A percentile compares a stretch with the other conserved stretches of the same genome.
phyloP scores from a whole-genome alignment of 176 grass and related monocot genomes.

The Saccharum spontaneum region DNA sequence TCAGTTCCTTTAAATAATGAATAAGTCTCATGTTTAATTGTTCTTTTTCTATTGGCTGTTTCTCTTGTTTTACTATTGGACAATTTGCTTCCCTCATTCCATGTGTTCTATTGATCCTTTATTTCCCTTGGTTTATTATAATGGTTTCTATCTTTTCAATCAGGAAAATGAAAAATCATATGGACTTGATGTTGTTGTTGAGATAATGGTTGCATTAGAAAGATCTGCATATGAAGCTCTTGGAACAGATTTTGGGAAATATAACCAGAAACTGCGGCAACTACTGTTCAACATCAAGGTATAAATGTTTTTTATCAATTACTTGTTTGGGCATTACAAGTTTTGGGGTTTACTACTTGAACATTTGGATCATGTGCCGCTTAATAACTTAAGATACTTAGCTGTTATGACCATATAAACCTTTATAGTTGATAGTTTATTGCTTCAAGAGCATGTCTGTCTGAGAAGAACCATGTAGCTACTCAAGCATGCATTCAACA shows the following conservation, averaged over 20 bases:
- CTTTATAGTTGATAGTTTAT: not conserved
- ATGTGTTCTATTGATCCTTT: not conserved
- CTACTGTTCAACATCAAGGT: constrained; percentile 96
- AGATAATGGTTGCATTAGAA: constrained; percentile 74
- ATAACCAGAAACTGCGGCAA: constrained; percentile 99
- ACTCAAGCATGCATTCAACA: constrained; percentile 3
- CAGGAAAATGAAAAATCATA: constrained; percentile 67
- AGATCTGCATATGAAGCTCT: constrained; percentile 66
- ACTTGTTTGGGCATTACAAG: not conserved
- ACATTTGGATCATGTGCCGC: constrained; percentile 15
- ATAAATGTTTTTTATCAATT: constrained; percentile 18
- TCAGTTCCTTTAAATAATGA: constrained; percentile 9
- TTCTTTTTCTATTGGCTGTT: not conserved
- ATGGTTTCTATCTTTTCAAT: constrained; percentile 28
- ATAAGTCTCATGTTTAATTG: constrained; percentile 11
- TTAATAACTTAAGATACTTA: constrained; percentile 2
- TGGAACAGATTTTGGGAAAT: constrained; percentile 71
- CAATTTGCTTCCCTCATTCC: constrained; percentile 7
- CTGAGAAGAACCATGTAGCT: constrained; percentile 9
- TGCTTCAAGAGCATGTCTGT: constrained; percentile 3
- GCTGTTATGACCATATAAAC: not conserved
- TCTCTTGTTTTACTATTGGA: constrained; percentile 10
- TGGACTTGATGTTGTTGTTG: constrained; percentile 63
- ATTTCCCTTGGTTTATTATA: constrained; percentile 3
- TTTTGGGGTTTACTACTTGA: constrained; percentile 19